Evolutionary conservation across 352 stramenopile species (phyloP).

Genomic region (Globisporangium lucens): DNA sequence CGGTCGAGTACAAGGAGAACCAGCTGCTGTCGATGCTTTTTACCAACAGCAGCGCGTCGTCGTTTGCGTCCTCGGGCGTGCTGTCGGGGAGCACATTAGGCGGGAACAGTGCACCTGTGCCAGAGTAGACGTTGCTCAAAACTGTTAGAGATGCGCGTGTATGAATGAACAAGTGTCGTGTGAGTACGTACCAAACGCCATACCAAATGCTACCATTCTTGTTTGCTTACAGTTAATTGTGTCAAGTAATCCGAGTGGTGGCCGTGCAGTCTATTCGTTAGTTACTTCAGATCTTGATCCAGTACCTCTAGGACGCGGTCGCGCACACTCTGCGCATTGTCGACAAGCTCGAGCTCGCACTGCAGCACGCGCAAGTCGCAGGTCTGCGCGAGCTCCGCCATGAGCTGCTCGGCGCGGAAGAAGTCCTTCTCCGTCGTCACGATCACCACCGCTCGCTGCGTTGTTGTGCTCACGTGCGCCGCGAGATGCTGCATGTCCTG

Average conservation of each 20-base stretch:
- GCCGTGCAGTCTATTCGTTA: neutral
- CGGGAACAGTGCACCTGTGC: neutral
- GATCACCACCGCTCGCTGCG: conserved; percentile 29
- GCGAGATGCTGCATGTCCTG: conserved; percentile 21
- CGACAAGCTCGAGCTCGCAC: conserved; percentile 37
- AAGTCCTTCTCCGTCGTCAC: conserved; percentile 73
- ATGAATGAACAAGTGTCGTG: neutral
- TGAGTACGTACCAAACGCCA: neutral
- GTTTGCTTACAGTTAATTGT: neutral
- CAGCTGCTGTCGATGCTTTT: conserved; percentile 81
- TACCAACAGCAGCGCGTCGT: conserved; percentile 22
- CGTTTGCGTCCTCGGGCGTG: neutral
- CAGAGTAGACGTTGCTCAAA: neutral
- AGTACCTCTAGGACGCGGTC: conserved; percentile 6
- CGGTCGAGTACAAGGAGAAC: conserved; percentile 83
- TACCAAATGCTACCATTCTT: neutral
- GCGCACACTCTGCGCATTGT: conserved; percentile 19
- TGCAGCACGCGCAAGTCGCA: conserved; percentile 28
- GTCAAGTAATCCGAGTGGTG: too few species aligned
- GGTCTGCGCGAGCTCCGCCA: conserved; percentile 9
- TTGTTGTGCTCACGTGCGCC: neutral
- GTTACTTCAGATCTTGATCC: neutral
- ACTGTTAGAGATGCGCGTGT: neutral
- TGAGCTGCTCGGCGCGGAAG: conserved; percentile 6
- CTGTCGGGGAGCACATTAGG: neutral